A percentile compares a stretch with the other conserved stretches of the same genome.
Conservation (phyloP, 306 rosid genomes). For the Arachis stenosperma region DNA sequence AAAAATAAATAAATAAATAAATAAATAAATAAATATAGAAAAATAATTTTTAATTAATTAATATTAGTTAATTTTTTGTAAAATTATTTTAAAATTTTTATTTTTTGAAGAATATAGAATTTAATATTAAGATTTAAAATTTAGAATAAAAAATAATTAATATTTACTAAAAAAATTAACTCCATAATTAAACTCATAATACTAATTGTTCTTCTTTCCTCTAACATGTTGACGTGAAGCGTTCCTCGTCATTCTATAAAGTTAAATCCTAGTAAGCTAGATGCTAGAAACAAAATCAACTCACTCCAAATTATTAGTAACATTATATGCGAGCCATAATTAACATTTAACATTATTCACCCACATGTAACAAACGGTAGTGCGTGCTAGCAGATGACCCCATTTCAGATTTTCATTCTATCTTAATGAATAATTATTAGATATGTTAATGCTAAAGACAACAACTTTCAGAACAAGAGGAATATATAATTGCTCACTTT, state of each 20-base stretch:
- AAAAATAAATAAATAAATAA: no score
- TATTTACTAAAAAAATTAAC: no score
- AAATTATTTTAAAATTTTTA: no score
- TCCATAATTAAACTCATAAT: no score
- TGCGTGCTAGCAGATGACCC: neutral
- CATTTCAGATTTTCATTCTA: neutral
- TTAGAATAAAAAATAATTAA: no score
- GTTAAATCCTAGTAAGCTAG: neutral
- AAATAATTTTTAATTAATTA: no score
- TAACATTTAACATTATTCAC: no score
- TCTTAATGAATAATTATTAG: neutral
- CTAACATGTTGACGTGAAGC: neutral
- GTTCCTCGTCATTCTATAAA: neutral
- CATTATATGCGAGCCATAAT: no score
- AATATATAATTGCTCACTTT: neutral
- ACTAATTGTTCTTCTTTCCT: neutral
- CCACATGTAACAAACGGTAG: neutral
- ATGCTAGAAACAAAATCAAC: neutral
- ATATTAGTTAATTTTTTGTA: no score
- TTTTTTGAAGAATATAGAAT: no score
- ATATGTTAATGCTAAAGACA: neutral
- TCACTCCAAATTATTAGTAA: neutral
- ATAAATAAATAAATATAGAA: no score
- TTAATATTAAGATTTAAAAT: no score
- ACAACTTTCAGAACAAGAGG: neutral